Conservation (phyloP, 2,329 filamentous ascomycete species). For the Talaromyces piceae region DNA sequence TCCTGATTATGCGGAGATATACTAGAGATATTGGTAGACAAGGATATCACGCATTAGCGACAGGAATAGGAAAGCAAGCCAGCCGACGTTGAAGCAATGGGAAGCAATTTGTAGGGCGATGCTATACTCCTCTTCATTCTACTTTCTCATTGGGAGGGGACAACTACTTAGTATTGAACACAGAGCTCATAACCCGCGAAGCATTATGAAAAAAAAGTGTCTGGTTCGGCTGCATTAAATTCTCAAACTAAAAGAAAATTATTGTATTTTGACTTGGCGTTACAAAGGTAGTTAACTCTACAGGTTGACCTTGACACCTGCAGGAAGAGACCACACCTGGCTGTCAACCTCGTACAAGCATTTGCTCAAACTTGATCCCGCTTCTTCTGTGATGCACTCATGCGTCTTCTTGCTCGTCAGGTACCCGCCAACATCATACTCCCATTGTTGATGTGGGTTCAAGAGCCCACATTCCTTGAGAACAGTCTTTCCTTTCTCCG, state of each 20-base stretch:
- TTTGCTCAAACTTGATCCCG: constrained; percentile 27
- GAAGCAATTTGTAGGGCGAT: no score
- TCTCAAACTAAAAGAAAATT: neutral
- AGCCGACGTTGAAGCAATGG: constrained; percentile 37
- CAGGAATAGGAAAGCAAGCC: constrained; percentile 34
- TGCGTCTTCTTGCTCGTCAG: constrained; percentile 28
- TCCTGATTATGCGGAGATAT: constrained; percentile 38
- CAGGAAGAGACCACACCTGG: constrained; percentile 43
- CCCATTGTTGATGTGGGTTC: constrained; percentile 33
- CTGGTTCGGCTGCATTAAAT: neutral
- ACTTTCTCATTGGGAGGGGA: no score
- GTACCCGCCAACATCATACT: constrained; percentile 39
- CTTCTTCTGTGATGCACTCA: constrained; percentile 35
- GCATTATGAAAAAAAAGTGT: no score
- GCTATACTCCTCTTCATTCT: no score
- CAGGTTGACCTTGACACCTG: constrained; percentile 24
- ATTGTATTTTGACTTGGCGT: neutral
- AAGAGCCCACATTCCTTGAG: constrained; percentile 12
- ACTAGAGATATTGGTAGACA: constrained; percentile 45
- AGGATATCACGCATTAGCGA: constrained; percentile 41
- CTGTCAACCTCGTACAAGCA: constrained; percentile 19
- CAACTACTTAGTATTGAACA: no score
- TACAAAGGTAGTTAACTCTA: neutral
- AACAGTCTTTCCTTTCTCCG: constrained; percentile 4
- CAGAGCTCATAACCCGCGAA: no score